Percentiles rank a stretch among this genome's conserved stretches.
These are phyloP conservation scores for Neurospora sp. DNA, from an alignment of 2,329 filamentous ascomycete species.

Conservation along the genomic window DNA sequence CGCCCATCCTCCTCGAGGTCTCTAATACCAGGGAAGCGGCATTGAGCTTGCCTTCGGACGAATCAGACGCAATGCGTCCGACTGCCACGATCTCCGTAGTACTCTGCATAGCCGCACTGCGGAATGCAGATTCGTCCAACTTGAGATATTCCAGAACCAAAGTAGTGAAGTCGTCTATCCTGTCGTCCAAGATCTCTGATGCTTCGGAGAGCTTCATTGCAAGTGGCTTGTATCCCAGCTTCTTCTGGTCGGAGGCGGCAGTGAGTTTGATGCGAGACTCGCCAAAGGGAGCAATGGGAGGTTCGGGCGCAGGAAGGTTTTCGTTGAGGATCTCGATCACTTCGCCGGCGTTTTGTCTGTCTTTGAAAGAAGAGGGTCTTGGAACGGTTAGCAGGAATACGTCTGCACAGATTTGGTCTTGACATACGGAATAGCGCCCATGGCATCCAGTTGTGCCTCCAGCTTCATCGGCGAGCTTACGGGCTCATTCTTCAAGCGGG, in stretches of 20 bases:
- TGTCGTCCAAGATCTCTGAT: slow-evolving; percentile 86
- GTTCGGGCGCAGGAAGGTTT: slow-evolving; percentile 55
- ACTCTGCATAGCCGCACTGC: slow-evolving; percentile 75
- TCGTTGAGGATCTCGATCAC: slow-evolving; percentile 75
- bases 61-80: slow-evolving; percentile 83
- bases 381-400: slow-evolving; percentile 7
- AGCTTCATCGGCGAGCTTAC: slow-evolving; percentile 30
- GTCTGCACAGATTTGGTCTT: not conserved
- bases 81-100: slow-evolving; percentile 83
- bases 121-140: slow-evolving; percentile 72
- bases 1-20: slow-evolving; percentile 73
- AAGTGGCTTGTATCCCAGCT: slow-evolving; percentile 84
- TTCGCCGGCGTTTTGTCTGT: slow-evolving; percentile 71
- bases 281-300: slow-evolving; percentile 60
- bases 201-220: slow-evolving; percentile 90
- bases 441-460: slow-evolving; percentile 29
- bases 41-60: slow-evolving; percentile 77
- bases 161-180: slow-evolving; percentile 81
- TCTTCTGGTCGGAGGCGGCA: slow-evolving; percentile 79
- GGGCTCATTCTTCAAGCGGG: slow-evolving; percentile 33
- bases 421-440: slow-evolving; percentile 30
- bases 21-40: slow-evolving; percentile 78
- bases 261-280: slow-evolving; percentile 77
- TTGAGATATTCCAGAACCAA: slow-evolving; percentile 64
- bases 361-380: slow-evolving; percentile 57